Evolutionary conservation across 495 filamentous ascomycete genomes (phyloP).

Genomic region (Lophiostoma macrostomum): DNA sequence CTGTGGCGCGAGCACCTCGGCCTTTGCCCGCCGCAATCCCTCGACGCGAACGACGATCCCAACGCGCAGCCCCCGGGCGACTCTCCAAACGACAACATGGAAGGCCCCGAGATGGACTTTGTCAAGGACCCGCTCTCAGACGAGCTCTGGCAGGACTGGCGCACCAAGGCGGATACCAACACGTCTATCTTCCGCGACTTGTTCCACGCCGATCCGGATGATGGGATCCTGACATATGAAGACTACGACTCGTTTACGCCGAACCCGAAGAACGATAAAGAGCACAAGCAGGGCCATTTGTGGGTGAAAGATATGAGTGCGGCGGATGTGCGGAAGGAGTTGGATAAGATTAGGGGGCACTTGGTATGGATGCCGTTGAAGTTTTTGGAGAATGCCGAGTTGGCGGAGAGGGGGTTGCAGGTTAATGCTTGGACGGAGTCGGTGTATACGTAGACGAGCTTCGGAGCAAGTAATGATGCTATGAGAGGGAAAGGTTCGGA

Average conservation of each 20-base stretch:
- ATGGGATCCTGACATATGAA: constrained; percentile 69
- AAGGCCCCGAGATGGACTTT: constrained; percentile 66
- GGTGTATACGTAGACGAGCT: constrained; percentile 50
- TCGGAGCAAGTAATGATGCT: background rate
- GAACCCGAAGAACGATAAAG: constrained; percentile 46
- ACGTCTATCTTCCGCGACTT: constrained; percentile 80
- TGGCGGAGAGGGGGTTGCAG: constrained; percentile 84
- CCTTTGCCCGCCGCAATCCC: constrained; percentile 67
- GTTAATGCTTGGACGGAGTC: constrained; percentile 71
- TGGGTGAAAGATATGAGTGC: constrained; percentile 71
- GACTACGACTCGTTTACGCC: constrained; percentile 71
- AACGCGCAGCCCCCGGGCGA: constrained; percentile 81
- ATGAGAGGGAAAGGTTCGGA: background rate
- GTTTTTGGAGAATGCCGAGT: constrained; percentile 77
- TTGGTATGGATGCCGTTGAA: constrained; percentile 94
- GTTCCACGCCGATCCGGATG: constrained; percentile 91
- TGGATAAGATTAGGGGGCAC: constrained; percentile 81
- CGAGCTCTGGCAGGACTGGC: constrained; percentile 83
- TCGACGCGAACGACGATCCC: constrained; percentile 66
- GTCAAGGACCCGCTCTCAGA: constrained; percentile 81
- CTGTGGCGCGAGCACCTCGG: constrained; percentile 95
- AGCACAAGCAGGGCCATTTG: constrained; percentile 76
- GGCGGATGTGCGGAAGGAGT: constrained; percentile 65
- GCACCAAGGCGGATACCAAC: constrained; percentile 67
- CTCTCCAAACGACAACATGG: constrained; percentile 61